Base-by-base conservation (phyloP, 2,329 filamentous ascomycete species). In the Phialophora verrucosa region DNA sequence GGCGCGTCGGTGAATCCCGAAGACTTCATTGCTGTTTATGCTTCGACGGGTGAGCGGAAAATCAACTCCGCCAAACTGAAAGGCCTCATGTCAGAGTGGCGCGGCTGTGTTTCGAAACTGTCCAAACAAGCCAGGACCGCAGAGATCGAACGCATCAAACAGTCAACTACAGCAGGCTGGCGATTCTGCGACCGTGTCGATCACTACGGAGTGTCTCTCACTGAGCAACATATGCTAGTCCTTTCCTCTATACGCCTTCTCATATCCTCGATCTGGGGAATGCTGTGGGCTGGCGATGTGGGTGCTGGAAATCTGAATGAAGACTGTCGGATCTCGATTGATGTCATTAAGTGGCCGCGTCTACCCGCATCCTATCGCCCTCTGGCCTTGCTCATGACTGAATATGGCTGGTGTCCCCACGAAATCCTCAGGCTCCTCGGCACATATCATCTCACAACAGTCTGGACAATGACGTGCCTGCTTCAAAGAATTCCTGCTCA, bases 401-500 rank as follows among this genome's bases (percentile, higher is more conserved):
- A 53, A 20, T 53, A 53, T 31, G 27, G 27, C 50, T 53, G 50
- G 50, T 53, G 50, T 31, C 27, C 20, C 23, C 50, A 53, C 50
- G 50, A 53, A 31, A 53, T 53, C 23, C 23, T 53, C 23, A 53
- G 50, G 23, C 50, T 53, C 23, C 50, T 53, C 23, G 50, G 27
- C 27, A 53, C 50, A 7, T 53, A 53, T 17, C 23, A 31, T 53
- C 50, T 53, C 20, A 53, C 50, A 17, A 53, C 50, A 17, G 50
- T 53, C 23, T 53, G 50, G 50, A 27, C 50, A 29, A 53, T 53
- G 23, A 53, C 50, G 7, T 53, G 50, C 25, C 50, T 53, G 50
- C 50, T 27, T 14, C 23, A 20, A 31, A 53, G 50, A 31, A 31
- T 14, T 14, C 23, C 50, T 10, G 12, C 50, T 27, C 50, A 53